A percentile compares a stretch with the other conserved stretches of the same genome.
These are phyloP conservation scores for Stachybotrys elegans DNA, from an alignment of 2,329 filamentous ascomycete genomes.

Conservation along the genomic window DNA sequence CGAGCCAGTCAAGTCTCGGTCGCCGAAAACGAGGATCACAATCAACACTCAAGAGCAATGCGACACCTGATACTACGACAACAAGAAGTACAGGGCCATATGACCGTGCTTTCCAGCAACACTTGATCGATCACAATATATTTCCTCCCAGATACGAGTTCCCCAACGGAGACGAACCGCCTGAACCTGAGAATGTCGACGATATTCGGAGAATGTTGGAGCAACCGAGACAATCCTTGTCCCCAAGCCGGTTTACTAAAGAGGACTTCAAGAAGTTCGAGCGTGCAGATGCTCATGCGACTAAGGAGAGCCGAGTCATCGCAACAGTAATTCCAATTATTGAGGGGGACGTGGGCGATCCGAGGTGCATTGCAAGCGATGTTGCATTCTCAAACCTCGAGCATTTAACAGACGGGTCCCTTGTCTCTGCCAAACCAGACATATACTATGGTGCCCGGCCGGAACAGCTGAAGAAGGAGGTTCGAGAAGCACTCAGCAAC, in stretches of 20 bases:
- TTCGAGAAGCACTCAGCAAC: conserved; percentile 18
- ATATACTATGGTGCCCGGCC: conserved; percentile 27
- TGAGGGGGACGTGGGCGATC: conserved; percentile 15
- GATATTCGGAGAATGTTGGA: conserved; percentile 11
- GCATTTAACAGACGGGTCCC: conserved; percentile 26
- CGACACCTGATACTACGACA: conserved; percentile 6
- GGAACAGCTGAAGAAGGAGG: conserved; percentile 19
- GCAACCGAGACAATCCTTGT: conserved; percentile 24
- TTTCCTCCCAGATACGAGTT: conserved; percentile 10
- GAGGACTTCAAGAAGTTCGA: conserved; percentile 24
- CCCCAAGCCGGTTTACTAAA: conserved; percentile 26
- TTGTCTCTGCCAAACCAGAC: conserved; percentile 25
- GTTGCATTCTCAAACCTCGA: conserved; percentile 29
- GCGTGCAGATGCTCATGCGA: conserved; percentile 19
- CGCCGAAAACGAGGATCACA: conserved; percentile 9
- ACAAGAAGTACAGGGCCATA: conserved; percentile 14
- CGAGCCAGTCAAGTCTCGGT: conserved; percentile 6
- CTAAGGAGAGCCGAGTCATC: conserved; percentile 27
- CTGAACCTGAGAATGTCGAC: conserved; percentile 13
- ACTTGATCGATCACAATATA: conserved; percentile 12
- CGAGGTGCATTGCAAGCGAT: conserved; percentile 17
- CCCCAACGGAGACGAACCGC: conserved; percentile 7
- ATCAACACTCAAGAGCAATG: conserved; percentile 3
- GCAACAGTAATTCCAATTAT: conserved; percentile 26
- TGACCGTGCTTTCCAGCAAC: conserved; percentile 13